Evolutionary conservation across 2,329 filamentous ascomycete species (phyloP).

Genomic region (Mariannaea elegans): DNA sequence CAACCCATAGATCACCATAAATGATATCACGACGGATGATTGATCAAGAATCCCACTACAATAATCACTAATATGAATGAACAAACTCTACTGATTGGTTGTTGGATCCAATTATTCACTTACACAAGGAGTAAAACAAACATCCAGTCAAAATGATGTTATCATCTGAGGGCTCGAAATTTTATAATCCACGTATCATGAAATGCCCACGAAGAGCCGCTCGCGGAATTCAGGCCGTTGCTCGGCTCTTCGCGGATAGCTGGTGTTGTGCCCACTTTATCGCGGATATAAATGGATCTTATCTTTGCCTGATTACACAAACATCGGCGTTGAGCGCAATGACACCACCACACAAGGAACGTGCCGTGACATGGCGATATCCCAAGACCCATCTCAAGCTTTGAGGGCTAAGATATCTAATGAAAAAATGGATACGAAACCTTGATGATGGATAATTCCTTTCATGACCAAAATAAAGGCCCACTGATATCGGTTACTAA

Average conservation of each 20-base stretch:
- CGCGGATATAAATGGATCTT: slow-evolving; percentile 11
- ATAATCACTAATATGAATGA: no score
- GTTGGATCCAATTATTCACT: no score
- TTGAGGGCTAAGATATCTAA: background rate
- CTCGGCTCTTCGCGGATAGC: slow-evolving; percentile 6
- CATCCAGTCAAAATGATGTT: background rate
- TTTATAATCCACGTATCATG: background rate
- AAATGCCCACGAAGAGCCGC: background rate
- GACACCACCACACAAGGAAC: slow-evolving; percentile 10
- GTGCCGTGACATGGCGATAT: background rate
- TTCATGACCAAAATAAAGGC: background rate
- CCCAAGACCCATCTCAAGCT: slow-evolving; percentile 3
- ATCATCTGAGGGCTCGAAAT: background rate
- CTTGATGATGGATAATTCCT: background rate
- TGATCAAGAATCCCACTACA: no score
- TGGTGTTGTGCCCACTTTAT: background rate
- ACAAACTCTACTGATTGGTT: no score
- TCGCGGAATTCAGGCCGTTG: slow-evolving; percentile 12
- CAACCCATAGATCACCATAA: no score
- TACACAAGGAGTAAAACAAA: background rate
- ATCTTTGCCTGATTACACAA: background rate
- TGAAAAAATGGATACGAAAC: background rate
- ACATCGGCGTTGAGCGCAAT: background rate
- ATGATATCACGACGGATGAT: no score
- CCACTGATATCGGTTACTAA: slow-evolving; percentile 6